Conservation (phyloP, 2,329 filamentous ascomycete species). For the Nemania sp. region DNA sequence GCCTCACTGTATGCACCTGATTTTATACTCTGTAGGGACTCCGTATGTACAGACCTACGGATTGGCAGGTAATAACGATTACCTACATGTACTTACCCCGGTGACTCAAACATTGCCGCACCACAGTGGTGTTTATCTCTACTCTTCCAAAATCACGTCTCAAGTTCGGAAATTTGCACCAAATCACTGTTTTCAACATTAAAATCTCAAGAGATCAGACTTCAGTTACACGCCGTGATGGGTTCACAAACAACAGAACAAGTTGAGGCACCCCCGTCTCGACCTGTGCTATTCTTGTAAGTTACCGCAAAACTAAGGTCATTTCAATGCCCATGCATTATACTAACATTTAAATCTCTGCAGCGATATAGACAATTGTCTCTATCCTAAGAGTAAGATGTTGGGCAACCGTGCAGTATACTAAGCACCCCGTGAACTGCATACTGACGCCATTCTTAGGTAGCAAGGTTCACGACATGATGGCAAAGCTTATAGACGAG, state of each 20-base stretch:
- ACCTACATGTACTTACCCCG: no score
- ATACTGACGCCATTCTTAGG: constrained; percentile 47
- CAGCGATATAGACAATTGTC: constrained; percentile 98
- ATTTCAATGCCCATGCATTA: not conserved
- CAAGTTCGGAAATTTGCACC: not conserved
- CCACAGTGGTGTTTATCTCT: no score
- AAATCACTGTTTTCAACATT: not conserved
- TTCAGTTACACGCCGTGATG: constrained; percentile 28
- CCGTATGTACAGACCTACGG: no score
- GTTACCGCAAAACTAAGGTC: constrained; percentile 17
- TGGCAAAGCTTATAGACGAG: constrained; percentile 77
- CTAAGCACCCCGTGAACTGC: not conserved
- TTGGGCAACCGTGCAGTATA: not conserved
- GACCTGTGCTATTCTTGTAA: constrained; percentile 51
- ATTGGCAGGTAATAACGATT: no score
- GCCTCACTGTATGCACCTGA: no score
- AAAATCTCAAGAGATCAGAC: not conserved
- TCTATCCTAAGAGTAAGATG: constrained; percentile 80
- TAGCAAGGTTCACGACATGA: constrained; percentile 82
- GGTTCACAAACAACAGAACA: constrained; percentile 31
- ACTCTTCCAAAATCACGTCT: not conserved
- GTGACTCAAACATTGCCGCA: no score
- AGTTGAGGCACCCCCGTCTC: constrained; percentile 31
- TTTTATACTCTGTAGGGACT: no score
- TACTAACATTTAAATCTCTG: constrained; percentile 54